Conservation (phyloP, 148 eudicot species). For the Cornus controversa region DNA sequence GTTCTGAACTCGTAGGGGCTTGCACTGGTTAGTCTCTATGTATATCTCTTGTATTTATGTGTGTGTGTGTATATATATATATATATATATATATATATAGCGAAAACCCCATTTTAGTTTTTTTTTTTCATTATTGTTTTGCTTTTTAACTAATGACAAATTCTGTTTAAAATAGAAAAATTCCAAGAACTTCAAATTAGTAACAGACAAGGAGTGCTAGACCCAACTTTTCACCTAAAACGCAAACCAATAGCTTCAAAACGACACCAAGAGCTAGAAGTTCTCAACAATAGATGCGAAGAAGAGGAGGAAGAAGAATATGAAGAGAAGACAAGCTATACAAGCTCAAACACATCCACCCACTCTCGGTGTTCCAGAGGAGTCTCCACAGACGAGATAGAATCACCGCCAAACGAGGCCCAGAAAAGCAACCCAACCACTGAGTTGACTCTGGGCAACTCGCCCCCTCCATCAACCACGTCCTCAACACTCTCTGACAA, state of each 20-base stretch:
- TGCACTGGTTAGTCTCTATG: slow-evolving; percentile 39
- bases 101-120: not conserved
- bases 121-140: not conserved
- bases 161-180: slow-evolving; percentile 6
- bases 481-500: slow-evolving; percentile 41
- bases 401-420: slow-evolving; percentile 6
- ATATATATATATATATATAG: not conserved
- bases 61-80: too few species aligned
- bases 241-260: slow-evolving; percentile 26
- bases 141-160: not conserved
- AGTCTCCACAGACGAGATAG: slow-evolving; percentile 35
- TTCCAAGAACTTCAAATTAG: slow-evolving; percentile 12
- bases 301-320: slow-evolving; percentile 24
- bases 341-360: slow-evolving; percentile 28
- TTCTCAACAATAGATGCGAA: not conserved
- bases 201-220: slow-evolving; percentile 17
- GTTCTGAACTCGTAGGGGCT: slow-evolving; percentile 58
- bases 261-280: slow-evolving; percentile 17
- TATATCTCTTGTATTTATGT: too few species aligned
- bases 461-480: slow-evolving; percentile 38
- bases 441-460: slow-evolving; percentile 15
- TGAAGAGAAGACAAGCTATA: slow-evolving; percentile 28
- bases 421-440: slow-evolving; percentile 19
- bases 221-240: slow-evolving; percentile 20
- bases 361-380: slow-evolving; percentile 35